Evolutionary conservation across 805 yeast genomes (phyloP).

Genomic region (Hyphopichia homilentoma): DNA sequence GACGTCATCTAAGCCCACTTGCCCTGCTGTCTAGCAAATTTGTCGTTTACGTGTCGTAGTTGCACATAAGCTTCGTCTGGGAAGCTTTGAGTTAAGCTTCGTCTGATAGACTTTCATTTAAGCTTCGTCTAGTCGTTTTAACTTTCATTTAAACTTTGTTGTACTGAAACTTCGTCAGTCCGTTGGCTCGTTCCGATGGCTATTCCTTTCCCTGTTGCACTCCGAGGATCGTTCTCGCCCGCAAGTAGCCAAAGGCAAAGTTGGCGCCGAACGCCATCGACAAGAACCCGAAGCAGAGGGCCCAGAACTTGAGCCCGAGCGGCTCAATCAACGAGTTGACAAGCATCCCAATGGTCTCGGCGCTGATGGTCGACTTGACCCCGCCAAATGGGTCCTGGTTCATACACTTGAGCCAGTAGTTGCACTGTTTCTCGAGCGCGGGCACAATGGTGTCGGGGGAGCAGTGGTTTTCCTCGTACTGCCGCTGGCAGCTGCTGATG

Average conservation of each 20-base stretch:
- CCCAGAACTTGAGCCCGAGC: constrained; percentile 55
- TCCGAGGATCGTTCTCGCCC: constrained; percentile 52
- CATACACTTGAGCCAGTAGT: constrained; percentile 66
- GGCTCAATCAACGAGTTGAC: constrained; percentile 66
- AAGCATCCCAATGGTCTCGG: constrained; percentile 59
- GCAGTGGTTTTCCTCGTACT: constrained; percentile 56
- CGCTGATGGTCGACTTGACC: constrained; percentile 51
- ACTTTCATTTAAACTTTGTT: too few species aligned
- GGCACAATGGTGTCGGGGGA: constrained; percentile 53
- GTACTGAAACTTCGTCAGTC: too few species aligned
- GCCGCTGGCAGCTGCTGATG: constrained; percentile 49
- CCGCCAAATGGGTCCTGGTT: constrained; percentile 51
- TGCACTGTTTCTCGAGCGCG: constrained; percentile 54
- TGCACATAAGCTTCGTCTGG: too few species aligned
- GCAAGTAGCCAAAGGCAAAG: constrained; percentile 61
- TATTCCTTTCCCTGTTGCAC: too few species aligned
- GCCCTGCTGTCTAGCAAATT: too few species aligned
- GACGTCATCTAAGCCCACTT: too few species aligned
- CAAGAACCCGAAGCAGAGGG: constrained; percentile 38
- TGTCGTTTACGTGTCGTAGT: too few species aligned
- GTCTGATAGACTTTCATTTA: too few species aligned
- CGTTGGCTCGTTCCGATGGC: too few species aligned
- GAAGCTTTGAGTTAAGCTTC: too few species aligned
- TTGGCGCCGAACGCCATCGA: constrained; percentile 57
- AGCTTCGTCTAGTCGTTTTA: too few species aligned